Evolutionary conservation across 352 stramenopile genomes (phyloP), one percentile per base, ranked within the genome.

Genomic region (Nothophytophthora sp.): DNA sequence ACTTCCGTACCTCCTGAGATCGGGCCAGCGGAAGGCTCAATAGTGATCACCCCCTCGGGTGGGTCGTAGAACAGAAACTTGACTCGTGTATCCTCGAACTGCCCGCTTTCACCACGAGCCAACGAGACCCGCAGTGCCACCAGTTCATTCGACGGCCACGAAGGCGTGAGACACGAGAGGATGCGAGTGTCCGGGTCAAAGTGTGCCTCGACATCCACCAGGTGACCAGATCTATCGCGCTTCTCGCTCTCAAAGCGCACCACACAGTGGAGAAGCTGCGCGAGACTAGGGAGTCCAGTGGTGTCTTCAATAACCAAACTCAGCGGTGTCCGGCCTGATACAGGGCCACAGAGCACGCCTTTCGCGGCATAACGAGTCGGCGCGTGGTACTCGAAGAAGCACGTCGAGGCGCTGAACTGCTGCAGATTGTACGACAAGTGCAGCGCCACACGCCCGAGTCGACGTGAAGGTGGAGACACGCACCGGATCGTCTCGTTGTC

Each of bases 11-110:
- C 75, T 18, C 80, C 80, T 12, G 48, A 45, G 25, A 88, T 51
- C 0, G 80, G 80, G 4, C 80, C 80, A 13, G 76, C 80, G 9
- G 58, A 43, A 22, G 80, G 80, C 12, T 88, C 73, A 25, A 90
- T 78, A 5, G 49, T 70, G 38, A 88, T 90, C 23, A 76, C 41
- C 1, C 76, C 80, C n/a, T 86, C 54, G 0, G 80, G 80, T 2
- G 77, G 80, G 20, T 90, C 75, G 41, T 90, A 90, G 23, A 88
- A 90, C 13, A 90, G 48, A 40, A 86, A 90, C 22, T 85, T 70
- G 15, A 88, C 58, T 2, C 35, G 60, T 10, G 76, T 75, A 22
- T 74, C 52, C 5, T 67, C 55, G 34, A 86, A 90, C 19, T 76
- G 37, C 15, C 68, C 46, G 0, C 51, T 52, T 0, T 60, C 32